Percentiles rank a stretch among this genome's conserved stretches.
phyloP scores from a whole-genome alignment of 1,284 basidiomycete genomes.

The Uromyces viciae-fabae region DNA sequence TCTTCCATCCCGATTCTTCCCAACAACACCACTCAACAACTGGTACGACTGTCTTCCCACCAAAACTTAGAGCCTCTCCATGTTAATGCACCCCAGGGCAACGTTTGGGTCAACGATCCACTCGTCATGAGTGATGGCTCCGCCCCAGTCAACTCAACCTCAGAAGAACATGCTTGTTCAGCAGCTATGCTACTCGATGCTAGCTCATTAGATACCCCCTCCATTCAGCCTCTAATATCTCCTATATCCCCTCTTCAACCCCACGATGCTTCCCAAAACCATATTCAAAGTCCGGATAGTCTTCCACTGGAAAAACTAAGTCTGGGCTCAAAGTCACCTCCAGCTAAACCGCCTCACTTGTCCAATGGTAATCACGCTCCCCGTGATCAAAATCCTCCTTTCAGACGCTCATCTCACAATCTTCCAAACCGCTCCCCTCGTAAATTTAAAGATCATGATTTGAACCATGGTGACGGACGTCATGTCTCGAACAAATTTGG shows the following conservation, averaged over 20 bases:
- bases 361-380: neutral
- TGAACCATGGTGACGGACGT: neutral
- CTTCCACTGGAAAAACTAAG: neutral
- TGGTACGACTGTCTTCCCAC: no score
- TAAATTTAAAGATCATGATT: neutral
- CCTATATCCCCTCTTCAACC: neutral
- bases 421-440: neutral
- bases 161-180: neutral
- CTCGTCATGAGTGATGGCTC: conserved; percentile 24
- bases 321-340: neutral
- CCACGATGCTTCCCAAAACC: neutral
- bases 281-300: neutral
- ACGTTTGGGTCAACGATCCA: conserved; percentile 27
- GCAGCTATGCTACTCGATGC: conserved; percentile 13
- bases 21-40: no score
- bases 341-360: neutral
- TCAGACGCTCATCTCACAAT: neutral
- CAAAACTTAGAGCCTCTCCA: neutral
- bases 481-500: neutral
- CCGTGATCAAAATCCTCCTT: neutral
- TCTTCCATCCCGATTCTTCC: neutral
- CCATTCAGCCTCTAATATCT: no score
- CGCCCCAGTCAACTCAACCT: neutral
- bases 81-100: conserved; percentile 25
- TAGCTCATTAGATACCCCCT: neutral